A percentile compares a stretch with the other conserved stretches of the same genome.
phyloP scores from a whole-genome alignment of 768 basidiomycete species.

The Lactarius quietus region DNA sequence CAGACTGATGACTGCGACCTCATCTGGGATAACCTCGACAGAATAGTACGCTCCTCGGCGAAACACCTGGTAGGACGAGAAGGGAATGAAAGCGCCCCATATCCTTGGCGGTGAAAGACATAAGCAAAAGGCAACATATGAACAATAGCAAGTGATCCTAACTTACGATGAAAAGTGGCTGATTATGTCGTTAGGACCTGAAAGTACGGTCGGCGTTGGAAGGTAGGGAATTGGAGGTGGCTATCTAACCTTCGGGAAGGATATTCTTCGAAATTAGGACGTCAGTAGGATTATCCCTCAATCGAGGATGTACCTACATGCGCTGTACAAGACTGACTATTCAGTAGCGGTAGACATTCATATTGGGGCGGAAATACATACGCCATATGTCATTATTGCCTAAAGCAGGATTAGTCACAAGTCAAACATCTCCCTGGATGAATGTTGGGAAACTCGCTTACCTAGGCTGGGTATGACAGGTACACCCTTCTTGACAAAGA shows the following conservation, averaged over 20 bases:
- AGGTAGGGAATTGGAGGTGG: background rate
- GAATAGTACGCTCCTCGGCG: slow-evolving; percentile 85
- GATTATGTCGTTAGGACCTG: slow-evolving; percentile 67
- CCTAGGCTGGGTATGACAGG: slow-evolving; percentile 81
- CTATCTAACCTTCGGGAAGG: slow-evolving; percentile 51
- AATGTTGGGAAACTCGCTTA: slow-evolving; percentile 47
- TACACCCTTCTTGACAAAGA: slow-evolving; percentile 68
- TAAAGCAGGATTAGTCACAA: slow-evolving; percentile 29
- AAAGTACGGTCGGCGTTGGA: slow-evolving; percentile 12
- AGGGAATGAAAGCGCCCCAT: slow-evolving; percentile 80
- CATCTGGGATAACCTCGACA: slow-evolving; percentile 70
- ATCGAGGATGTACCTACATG: slow-evolving; percentile 45
- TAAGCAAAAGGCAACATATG: background rate
- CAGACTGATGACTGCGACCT: slow-evolving; percentile 75
- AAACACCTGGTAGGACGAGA: slow-evolving; percentile 75
- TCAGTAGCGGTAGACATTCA: slow-evolving; percentile 13
- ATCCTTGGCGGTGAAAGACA: slow-evolving; percentile 43
- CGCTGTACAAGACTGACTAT: slow-evolving; percentile 38
- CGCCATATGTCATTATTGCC: slow-evolving; percentile 94
- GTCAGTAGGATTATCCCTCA: slow-evolving; percentile 1
- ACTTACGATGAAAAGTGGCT: slow-evolving; percentile 70
- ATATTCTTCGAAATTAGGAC: slow-evolving; percentile 48
- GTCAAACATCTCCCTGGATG: background rate
- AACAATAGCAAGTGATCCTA: slow-evolving; percentile 30
- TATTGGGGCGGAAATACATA: slow-evolving; percentile 38